Evolutionary conservation across 2,329 filamentous ascomycete species (phyloP).

Genomic region (Seiridium cupressi): DNA sequence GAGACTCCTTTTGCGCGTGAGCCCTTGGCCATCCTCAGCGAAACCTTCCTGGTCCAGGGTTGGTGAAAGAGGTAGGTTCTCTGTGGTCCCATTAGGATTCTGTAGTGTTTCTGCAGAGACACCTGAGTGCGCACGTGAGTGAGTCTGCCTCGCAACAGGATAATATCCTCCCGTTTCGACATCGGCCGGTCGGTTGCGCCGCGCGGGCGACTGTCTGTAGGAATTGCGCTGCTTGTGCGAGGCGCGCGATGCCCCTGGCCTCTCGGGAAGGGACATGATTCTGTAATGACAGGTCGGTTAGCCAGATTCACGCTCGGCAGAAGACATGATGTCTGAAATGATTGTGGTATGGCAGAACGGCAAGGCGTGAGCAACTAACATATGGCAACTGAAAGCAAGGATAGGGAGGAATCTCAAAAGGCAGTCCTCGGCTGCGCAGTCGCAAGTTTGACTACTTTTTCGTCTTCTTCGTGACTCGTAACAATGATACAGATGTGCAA

Average conservation of each 20-base stretch:
- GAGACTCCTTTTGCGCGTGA: conserved; percentile 77
- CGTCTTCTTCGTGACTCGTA: background rate
- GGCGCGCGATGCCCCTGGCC: conserved; percentile 60
- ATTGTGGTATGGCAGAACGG: background rate
- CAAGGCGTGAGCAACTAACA: background rate
- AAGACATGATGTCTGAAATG: background rate
- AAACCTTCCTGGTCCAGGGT: conserved; percentile 33
- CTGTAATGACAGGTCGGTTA: conserved; percentile 22
- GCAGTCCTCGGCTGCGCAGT: background rate
- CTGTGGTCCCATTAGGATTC: conserved; percentile 54
- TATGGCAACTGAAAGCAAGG: background rate
- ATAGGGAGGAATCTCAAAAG: background rate
- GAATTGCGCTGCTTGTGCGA: conserved; percentile 59
- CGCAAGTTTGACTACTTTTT: background rate
- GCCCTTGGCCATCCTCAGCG: conserved; percentile 29
- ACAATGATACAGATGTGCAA: background rate
- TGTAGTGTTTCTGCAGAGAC: conserved; percentile 57
- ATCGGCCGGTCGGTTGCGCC: conserved; percentile 65
- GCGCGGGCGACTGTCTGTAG: conserved; percentile 67
- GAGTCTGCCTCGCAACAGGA: conserved; percentile 37
- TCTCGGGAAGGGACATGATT: conserved; percentile 61
- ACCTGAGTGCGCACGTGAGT: conserved; percentile 56
- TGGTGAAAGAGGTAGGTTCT: conserved; percentile 54
- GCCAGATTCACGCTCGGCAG: conserved; percentile 11
- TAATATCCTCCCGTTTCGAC: conserved; percentile 63